Evolutionary conservation across 768 basidiomycete species (phyloP).

Genomic region (Tephrocybe sp.): DNA sequence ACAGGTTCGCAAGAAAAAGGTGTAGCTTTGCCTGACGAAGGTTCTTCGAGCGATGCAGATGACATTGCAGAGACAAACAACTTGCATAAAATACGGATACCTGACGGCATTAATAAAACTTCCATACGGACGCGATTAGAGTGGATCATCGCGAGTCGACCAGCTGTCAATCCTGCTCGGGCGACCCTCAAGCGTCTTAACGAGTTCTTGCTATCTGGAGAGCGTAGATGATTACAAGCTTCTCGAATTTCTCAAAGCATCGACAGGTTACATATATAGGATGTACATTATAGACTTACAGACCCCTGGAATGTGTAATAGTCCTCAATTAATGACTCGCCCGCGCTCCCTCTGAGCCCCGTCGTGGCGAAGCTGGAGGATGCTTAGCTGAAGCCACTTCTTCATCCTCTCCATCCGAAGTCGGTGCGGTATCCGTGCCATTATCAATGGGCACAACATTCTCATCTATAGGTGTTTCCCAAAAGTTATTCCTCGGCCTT

Average conservation of each 20-base stretch:
- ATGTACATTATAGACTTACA: background rate
- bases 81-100: background rate
- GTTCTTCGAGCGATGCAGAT: background rate
- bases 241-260: background rate
- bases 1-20: background rate
- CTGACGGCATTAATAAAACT: constrained; percentile 43
- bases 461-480: constrained; percentile 2
- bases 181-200: constrained; percentile 79
- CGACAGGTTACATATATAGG: background rate
- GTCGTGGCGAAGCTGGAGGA: constrained; percentile 3
- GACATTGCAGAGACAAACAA: background rate
- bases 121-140: constrained; percentile 73
- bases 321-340: background rate
- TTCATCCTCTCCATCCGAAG: background rate
- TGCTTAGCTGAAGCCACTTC: background rate
- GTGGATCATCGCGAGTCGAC: constrained; percentile 78
- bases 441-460: background rate
- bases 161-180: constrained; percentile 80
- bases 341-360: background rate
- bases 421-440: background rate
- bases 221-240: background rate
- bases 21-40: background rate
- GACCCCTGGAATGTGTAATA: background rate
- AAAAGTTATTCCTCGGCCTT: background rate
- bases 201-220: constrained; percentile 52